These are phyloP conservation scores for Nakataea oryzae DNA, from an alignment of 2,329 filamentous ascomycete species.

Conservation along the genomic window DNA sequence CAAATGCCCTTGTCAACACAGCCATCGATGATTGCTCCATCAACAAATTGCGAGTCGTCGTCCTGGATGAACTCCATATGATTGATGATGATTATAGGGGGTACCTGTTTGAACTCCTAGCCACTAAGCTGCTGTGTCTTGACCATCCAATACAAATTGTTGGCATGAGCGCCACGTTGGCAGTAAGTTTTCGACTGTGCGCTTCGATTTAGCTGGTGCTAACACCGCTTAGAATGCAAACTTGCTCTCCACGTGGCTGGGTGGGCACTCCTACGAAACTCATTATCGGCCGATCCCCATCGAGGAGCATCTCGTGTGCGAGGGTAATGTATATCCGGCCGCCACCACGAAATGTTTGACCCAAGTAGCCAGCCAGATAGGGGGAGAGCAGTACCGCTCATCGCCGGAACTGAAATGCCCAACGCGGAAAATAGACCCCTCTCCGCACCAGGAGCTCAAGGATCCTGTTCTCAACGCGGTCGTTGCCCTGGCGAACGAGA, in stretches of 20 bases:
- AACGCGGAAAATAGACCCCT: slow-evolving; percentile 39
- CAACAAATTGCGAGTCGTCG: slow-evolving; percentile 52
- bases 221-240: slow-evolving; percentile 50
- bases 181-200: slow-evolving; percentile 32
- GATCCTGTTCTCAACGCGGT: slow-evolving; percentile 61
- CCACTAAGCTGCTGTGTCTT: slow-evolving; percentile 61
- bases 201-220: background rate
- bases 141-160: slow-evolving; percentile 59
- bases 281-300: slow-evolving; percentile 66
- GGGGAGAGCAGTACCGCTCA: slow-evolving; percentile 16
- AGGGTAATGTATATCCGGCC: slow-evolving; percentile 56
- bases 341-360: slow-evolving; percentile 47
- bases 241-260: slow-evolving; percentile 58
- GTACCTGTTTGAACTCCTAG: slow-evolving; percentile 64
- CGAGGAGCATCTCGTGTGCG: slow-evolving; percentile 63
- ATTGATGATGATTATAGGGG: slow-evolving; percentile 66
- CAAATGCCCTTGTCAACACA: slow-evolving; percentile 62
- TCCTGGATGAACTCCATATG: slow-evolving; percentile 76
- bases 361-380: slow-evolving; percentile 44
- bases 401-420: slow-evolving; percentile 26
- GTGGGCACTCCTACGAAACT: slow-evolving; percentile 62
- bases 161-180: slow-evolving; percentile 72
- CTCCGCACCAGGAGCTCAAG: slow-evolving; percentile 48
- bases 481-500: slow-evolving; percentile 59
- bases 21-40: slow-evolving; percentile 63